Evolutionary conservation across 164 flowering plant genomes (phyloP), one percentile per base, ranked within the genome.

Genomic region (Akebia trifoliata): DNA sequence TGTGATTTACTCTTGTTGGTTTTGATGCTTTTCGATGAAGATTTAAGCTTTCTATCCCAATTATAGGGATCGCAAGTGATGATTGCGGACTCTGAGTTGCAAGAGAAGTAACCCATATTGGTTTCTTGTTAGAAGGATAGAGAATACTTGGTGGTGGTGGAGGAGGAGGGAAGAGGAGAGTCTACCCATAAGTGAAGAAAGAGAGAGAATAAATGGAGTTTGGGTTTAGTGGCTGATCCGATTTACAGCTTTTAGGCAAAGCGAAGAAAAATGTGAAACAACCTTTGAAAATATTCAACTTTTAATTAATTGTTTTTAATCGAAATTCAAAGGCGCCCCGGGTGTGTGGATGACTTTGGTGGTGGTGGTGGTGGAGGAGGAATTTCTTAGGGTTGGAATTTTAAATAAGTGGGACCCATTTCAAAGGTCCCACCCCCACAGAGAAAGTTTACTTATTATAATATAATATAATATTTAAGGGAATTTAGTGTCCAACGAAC

Each of bases 31-130:
- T 21, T 46, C 12, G 34, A 24, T 15, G 21, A 7, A 26, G 47
- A 61, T 35, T 46, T 62, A 15, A 32, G 45, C 2, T 40, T 63
- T 39, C 45, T 61, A 28, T 73, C 70, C 72, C 69, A 72, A 69
- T 76, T 72, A 76, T 72, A 63, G 9, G 84, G 66, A 39, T 81
- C 84, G 69, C 90, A 84, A 34, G 72, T 70, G 48, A 77, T 64
- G 8, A 86, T 69, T 2, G 94, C 79, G 6, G 86, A 78, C 44
- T 89, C 81, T 1, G 80, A 79, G 63, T 75, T 82, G 80, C 94
- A 89, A 30, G 90, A 84, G 63, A 89, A 69, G 28, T 74, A 83
- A 9, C 93, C 90, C 96, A 85, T 85, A 34, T 45, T 30, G 58
- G 61, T 7, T 22, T 21, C 4, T 24, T 18, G 0, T 24, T 14